Conservation (phyloP, 2,329 filamentous ascomycete species). For the Zymoseptoria ardabiliae region DNA sequence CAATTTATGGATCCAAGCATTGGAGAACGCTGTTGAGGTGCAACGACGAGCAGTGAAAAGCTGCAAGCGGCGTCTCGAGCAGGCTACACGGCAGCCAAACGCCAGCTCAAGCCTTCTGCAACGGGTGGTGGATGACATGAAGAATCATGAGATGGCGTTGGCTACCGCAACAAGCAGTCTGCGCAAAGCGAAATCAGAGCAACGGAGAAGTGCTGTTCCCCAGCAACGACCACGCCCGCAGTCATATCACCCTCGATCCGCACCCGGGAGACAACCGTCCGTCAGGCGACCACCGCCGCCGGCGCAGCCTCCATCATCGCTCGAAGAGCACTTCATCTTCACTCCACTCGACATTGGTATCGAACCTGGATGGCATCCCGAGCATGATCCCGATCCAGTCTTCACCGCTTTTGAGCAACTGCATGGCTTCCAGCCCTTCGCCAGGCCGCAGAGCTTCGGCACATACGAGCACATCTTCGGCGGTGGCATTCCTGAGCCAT, state of each 20-base stretch:
- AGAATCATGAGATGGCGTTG: conserved; percentile 15
- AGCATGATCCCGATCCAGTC: conserved; percentile 10
- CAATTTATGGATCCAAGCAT: conserved; percentile 11
- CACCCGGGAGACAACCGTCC: conserved; percentile 3
- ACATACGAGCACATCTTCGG: conserved; percentile 14
- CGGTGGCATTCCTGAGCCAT: conserved; percentile 2
- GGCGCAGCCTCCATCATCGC: conserved; percentile 1
- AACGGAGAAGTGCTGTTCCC: conserved; percentile 4
- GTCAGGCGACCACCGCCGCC: conserved; percentile 3
- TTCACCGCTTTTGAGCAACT: conserved; percentile 16
- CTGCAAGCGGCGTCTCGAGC: conserved; percentile 21
- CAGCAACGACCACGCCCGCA: conserved; percentile 2
- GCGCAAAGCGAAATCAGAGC: conserved; percentile 8
- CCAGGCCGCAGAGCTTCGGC: conserved; percentile 3
- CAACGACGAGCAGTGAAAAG: conserved; percentile 13
- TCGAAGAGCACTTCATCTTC: conserved; percentile 12
- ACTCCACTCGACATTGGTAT: conserved; percentile 7
- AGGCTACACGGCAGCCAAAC: conserved; percentile 18
- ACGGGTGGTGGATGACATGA: conserved; percentile 21
- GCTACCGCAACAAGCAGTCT: conserved; percentile 10
- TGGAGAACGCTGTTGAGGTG: conserved; percentile 21
- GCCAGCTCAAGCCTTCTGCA: conserved; percentile 19
- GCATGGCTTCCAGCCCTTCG: conserved; percentile 9
- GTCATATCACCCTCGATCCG: conserved; percentile 6
- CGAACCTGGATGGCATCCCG: conserved; percentile 4